Evolutionary conservation across 495 filamentous ascomycete species (phyloP), one percentile per base, ranked within the genome.

Genomic region (Parathielavia appendiculata): DNA sequence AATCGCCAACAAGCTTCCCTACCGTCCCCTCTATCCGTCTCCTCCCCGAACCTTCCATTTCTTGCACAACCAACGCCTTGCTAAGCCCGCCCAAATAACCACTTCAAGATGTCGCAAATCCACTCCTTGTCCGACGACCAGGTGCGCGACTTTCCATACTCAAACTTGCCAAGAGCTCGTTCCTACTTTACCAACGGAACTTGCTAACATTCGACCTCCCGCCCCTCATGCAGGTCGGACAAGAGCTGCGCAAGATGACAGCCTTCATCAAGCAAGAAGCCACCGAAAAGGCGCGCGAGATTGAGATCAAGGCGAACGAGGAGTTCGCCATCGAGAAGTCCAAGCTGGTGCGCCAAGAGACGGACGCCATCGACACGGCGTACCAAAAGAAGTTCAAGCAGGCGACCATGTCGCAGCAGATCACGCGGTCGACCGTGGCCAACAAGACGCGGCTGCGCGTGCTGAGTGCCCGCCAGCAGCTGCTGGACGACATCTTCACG

Each of bases 181-280:
- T 34, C 14, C 49, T 26, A 36, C 20, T 56, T 14, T 19, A 26
- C 30, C 30, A 20, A 53, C n/a, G 39, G 26, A 59, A 49, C 54
- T 47, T 47, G 56, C 50, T 61, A 53, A 48, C 51, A 56, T 43
- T 41, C 36, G 39, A 40, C 59, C 34, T 41, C 56, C 57, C 51
- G 38, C 45, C 9, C 6, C 13, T 45, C 9, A 20, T 36, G 22
- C 50, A 97, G 92, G 92, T 99, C 76, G 82, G 86, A 69, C 82
- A 83, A 73, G 95, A 99, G 82, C 89, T 99, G 72, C 89, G 87
- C 79, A 99, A 99, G 81, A 99, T 99, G 95, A 97, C 95, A 46
- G 90, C 92, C 72, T 99, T 99, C 88, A 99, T 99, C 85, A 88
- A 87, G 71, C 92, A 97, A 78, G 95, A 99, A 81, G 95, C 95